These are phyloP conservation scores for Phaeodactylum tricornutum DNA, from an alignment of 108 stramenopile species.

Conservation along the genomic window DNA sequence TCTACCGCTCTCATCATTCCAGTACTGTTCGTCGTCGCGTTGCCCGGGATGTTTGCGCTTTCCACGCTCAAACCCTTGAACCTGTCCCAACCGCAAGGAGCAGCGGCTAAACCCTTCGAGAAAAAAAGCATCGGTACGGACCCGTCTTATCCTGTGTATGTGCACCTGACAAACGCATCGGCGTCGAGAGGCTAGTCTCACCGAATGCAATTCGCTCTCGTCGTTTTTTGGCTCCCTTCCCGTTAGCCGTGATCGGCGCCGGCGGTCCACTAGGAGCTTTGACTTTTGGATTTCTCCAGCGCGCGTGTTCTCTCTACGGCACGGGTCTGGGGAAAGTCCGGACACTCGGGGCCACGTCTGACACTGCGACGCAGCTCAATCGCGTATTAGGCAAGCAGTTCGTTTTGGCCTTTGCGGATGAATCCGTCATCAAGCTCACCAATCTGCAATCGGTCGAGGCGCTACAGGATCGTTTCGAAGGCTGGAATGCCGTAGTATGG, in stretches of 20 bases:
- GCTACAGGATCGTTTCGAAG: conserved; percentile 34
- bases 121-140: no score
- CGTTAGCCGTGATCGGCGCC: conserved; percentile 64
- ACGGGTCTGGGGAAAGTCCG: conserved; percentile 56
- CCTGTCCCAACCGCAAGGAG: no score
- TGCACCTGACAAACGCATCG: no score
- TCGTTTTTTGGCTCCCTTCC: no score
- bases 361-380: conserved; percentile 41
- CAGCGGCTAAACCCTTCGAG: no score
- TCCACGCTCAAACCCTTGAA: no score
- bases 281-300: conserved; percentile 68
- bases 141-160: no score
- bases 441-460: conserved; percentile 34
- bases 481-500: conserved; percentile 49
- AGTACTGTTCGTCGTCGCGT: no score
- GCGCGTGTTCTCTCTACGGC: conserved; percentile 59
- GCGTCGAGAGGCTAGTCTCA: no score
- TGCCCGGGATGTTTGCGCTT: no score
- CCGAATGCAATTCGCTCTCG: no score
- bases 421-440: conserved; percentile 50
- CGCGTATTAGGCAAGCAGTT: conserved; percentile 42
- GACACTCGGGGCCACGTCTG: conserved; percentile 46
- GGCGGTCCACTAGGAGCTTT: conserved; percentile 66
- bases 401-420: conserved; percentile 57
- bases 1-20: no score